phyloP scores from a whole-genome alignment of 1,139 yeast species.

The Kurtzmaniella quercitrusa region DNA sequence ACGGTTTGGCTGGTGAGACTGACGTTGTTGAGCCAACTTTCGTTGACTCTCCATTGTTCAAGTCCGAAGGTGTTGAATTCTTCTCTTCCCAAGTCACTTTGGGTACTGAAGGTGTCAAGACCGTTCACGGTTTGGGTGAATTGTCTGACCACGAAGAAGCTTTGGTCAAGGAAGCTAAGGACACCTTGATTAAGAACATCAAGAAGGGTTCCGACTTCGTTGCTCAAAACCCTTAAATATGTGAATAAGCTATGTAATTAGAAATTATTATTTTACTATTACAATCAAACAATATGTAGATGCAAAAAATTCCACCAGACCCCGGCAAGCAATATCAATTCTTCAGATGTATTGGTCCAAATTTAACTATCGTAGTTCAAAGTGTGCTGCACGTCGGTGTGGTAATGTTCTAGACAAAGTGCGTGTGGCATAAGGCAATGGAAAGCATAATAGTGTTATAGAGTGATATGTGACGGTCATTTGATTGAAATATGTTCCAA shows the following conservation, averaged over 20 bases:
- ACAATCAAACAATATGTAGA: not conserved
- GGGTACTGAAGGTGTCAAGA: constrained; percentile 54
- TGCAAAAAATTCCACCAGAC: no score
- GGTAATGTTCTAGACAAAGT: no score
- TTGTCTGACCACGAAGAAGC: constrained; percentile 56
- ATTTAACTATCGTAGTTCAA: no score
- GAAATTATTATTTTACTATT: not conserved
- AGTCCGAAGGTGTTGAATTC: constrained; percentile 50
- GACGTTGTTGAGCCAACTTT: constrained; percentile 49
- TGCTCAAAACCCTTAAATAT: constrained; percentile 43
- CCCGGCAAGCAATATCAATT: no score
- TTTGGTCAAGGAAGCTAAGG: constrained; percentile 51
- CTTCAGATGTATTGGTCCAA: no score
- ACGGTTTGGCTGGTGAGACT: constrained; percentile 50
- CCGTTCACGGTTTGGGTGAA: constrained; percentile 53
- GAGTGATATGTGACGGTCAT: no score
- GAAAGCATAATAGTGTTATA: no score
- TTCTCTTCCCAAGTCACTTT: constrained; percentile 65
- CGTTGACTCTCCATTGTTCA: constrained; percentile 47
- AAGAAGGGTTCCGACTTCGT: constrained; percentile 57
- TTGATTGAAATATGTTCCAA: no score
- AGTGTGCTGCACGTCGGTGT: no score
- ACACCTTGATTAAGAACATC: constrained; percentile 54
- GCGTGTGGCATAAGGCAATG: no score
- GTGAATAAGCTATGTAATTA: constrained; percentile 1